Evolutionary conservation across 73 alveolate species (phyloP), one percentile per base, ranked within the genome.

Genomic region (Breviolum minutum): DNA sequence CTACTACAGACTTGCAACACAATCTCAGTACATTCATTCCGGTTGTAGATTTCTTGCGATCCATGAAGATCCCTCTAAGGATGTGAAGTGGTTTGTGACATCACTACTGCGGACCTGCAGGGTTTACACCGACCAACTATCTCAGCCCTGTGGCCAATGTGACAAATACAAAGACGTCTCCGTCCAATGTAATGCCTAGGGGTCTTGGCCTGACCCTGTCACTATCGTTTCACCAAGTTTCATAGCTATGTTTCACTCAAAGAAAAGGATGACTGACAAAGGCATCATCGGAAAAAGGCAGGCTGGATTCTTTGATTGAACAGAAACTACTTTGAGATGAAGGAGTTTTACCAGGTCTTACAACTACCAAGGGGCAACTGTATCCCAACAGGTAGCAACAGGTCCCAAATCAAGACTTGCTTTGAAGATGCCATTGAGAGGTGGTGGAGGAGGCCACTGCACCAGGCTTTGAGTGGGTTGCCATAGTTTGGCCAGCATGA

Each of bases 61-160:
- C 54, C 54, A 71, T 71, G 40, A 71, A 30, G 19, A 26, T 20
- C 26, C 32, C 40, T 26, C 62, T 76, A 26, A 92, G 97, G 97
- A 92, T 24, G 86, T 80, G 97, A 92, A 92, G 73, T 92, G 97
- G 97, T 92, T 92, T 24, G 22, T 92, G 68, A 92, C 97, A 1
- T 30, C 97, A 30, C 89, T 92, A 13, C 73, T 92, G 29, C 88
- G 97, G 60, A 92, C 97, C 8, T 92, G 97, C 97, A 73, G 97
- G 89, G 6, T 80, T 7, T 64, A 74, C 61, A 92, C 97, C 29
- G 64, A 92, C 80, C 80, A 71, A 26, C 80, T 92, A 19, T 92
- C 97, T 6, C 82, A 92, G 90, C 97, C 97, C 66, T 92, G 97
- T 24, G 97, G 97, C 88, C 73, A 92, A 68, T 92, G 97, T 66